Percentiles rank a stretch among this genome's conserved stretches.
These are phyloP conservation scores for Coemansia sp. DNA, from an alignment of 192 early-diverging fungal species.

Conservation along the genomic window DNA sequence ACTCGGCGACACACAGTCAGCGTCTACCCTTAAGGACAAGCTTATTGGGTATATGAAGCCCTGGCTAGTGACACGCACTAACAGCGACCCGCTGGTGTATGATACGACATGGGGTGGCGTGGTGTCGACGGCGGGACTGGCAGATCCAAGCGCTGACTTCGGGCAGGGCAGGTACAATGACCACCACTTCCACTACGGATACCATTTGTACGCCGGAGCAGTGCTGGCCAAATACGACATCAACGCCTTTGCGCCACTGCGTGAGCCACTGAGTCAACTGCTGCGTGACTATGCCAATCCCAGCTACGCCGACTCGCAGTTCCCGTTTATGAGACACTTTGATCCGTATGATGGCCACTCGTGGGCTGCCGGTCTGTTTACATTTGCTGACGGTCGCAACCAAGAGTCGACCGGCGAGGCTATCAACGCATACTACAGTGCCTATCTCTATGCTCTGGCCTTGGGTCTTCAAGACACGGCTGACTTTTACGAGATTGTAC, in stretches of 20 bases:
- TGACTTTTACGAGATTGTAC: conserved; percentile 51
- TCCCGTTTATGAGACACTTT: conserved; percentile 59
- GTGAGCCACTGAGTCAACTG: conserved; percentile 38
- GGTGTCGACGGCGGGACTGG: conserved; percentile 36
- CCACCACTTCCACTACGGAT: conserved; percentile 66
- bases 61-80: conserved; percentile 37
- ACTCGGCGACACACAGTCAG: conserved; percentile 31
- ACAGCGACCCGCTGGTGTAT: conserved; percentile 52
- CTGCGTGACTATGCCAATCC: conserved; percentile 64
- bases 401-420: conserved; percentile 60
- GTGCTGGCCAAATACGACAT: conserved; percentile 55
- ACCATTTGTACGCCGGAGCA: conserved; percentile 59
- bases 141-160: conserved; percentile 44
- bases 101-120: conserved; percentile 58
- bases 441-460: conserved; percentile 51
- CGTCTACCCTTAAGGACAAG: conserved; percentile 3
- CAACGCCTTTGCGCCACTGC: conserved; percentile 29
- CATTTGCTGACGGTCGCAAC: conserved; percentile 57
- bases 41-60: conserved; percentile 29
- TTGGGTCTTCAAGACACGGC: conserved; percentile 36
- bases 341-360: conserved; percentile 67
- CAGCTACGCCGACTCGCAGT: conserved; percentile 47
- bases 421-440: conserved; percentile 61
- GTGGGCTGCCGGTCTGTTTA: conserved; percentile 63
- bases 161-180: conserved; percentile 64